Percentiles rank a stretch among this genome's conserved stretches.
These are phyloP conservation scores for Alopecurus myosuroides DNA, from an alignment of 176 grass and related monocot genomes.

Conservation along the genomic window DNA sequence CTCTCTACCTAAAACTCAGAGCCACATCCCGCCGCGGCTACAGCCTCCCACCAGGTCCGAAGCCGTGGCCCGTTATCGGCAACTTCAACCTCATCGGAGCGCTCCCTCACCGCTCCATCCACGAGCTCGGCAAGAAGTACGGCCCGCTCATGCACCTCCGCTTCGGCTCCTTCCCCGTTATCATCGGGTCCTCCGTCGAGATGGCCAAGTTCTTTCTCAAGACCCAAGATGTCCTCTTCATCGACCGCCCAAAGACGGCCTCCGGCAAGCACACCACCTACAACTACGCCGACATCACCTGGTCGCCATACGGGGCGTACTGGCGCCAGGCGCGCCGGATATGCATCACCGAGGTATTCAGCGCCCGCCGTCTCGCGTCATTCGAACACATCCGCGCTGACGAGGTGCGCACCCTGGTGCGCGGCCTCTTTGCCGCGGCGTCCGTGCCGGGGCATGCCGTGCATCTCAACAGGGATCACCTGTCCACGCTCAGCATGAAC, in stretches of 20 bases:
- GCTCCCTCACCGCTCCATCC: background rate
- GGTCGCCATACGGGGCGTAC: background rate
- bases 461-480: background rate
- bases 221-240: background rate
- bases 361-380: constrained; percentile 33
- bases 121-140: background rate
- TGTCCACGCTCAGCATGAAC: constrained; percentile 42
- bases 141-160: background rate
- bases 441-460: background rate
- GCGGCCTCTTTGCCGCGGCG: constrained; percentile 16
- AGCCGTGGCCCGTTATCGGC: background rate
- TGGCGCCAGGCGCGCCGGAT: constrained; percentile 48
- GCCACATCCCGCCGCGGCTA: background rate
- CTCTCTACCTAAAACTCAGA: background rate
- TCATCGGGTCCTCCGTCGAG: background rate
- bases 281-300: background rate
- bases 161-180: background rate
- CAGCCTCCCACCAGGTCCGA: background rate
- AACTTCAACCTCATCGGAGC: background rate
- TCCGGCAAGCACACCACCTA: background rate
- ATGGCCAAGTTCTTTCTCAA: background rate
- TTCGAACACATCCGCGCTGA: constrained; percentile 30
- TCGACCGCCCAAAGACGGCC: background rate
- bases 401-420: constrained; percentile 29
- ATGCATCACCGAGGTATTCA: constrained; percentile 53